These are phyloP conservation scores for Penicillium riverlandense DNA, from an alignment of 495 filamentous ascomycete genomes.

Conservation along the genomic window DNA sequence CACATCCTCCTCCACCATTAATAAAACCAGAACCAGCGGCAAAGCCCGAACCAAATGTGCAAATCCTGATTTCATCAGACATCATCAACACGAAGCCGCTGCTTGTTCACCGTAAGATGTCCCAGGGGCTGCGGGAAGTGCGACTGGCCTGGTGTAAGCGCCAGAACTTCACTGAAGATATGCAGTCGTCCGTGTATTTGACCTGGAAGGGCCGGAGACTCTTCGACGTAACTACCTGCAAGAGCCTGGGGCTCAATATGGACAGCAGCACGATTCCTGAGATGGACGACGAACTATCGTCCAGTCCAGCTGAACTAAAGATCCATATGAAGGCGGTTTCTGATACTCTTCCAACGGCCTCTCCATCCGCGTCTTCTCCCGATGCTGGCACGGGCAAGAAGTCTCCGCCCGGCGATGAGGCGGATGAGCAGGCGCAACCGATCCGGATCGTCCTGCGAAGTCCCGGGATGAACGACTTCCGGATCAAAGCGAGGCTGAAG, in stretches of 20 bases:
- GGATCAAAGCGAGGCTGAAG: constrained; percentile 48
- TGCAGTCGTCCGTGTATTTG: constrained; percentile 53
- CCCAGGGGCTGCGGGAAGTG: constrained; percentile 58
- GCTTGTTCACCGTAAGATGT: constrained; percentile 59
- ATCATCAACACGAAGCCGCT: constrained; percentile 55
- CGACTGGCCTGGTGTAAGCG: constrained; percentile 59
- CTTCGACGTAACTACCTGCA: constrained; percentile 66
- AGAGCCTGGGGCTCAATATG: constrained; percentile 50
- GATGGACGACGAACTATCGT: constrained; percentile 24
- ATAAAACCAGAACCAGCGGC: neutral
- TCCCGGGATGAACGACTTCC: constrained; percentile 48
- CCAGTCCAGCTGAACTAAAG: constrained; percentile 11
- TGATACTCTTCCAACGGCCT: constrained; percentile 30
- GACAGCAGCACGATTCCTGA: constrained; percentile 16
- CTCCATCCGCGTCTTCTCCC: neutral
- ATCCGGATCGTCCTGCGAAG: constrained; percentile 54
- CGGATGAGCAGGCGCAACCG: constrained; percentile 15
- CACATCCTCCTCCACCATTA: too few species aligned
- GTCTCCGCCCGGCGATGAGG: neutral
- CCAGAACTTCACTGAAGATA: constrained; percentile 43
- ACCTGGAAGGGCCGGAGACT: constrained; percentile 72
- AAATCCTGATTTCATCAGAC: constrained; percentile 66
- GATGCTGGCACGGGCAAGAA: neutral
- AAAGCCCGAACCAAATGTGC: constrained; percentile 40
- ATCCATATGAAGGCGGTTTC: constrained; percentile 72